These are phyloP conservation scores for Neofusicoccum sp. DNA, from an alignment of 2,329 filamentous ascomycete species.

Conservation along the genomic window DNA sequence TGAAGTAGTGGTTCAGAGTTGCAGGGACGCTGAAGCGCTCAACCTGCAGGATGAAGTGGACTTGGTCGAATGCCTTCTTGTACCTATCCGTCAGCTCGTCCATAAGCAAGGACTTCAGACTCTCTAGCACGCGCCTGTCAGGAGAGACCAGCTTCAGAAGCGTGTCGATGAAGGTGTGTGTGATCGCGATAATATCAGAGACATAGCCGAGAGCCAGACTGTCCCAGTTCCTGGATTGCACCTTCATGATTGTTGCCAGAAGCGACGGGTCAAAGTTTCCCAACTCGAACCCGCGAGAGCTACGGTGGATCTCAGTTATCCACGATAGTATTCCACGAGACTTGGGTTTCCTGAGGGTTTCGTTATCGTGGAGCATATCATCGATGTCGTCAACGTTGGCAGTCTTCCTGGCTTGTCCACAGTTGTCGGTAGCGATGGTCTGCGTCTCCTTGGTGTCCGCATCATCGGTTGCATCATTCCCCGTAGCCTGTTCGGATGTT, in stretches of 20 bases:
- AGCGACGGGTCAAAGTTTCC: constrained; percentile 51
- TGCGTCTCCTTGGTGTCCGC: too few relatives aligned
- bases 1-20: constrained; percentile 60
- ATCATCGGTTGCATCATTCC: neutral
- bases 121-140: constrained; percentile 46
- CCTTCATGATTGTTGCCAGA: constrained; percentile 52
- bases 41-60: constrained; percentile 55
- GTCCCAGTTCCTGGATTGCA: constrained; percentile 60
- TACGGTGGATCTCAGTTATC: constrained; percentile 47
- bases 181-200: constrained; percentile 52
- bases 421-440: too few relatives aligned
- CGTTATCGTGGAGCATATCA: neutral
- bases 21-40: constrained; percentile 51
- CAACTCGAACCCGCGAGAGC: constrained; percentile 57
- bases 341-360: neutral
- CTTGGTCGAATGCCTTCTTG: constrained; percentile 51
- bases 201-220: constrained; percentile 53
- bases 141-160: constrained; percentile 49
- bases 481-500: too few relatives aligned
- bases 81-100: constrained; percentile 54
- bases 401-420: neutral
- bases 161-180: constrained; percentile 56
- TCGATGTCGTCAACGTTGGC: neutral
- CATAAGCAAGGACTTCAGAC: constrained; percentile 49
- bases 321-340: constrained; percentile 45